These are phyloP conservation scores for Fusarium ambrosium DNA, from an alignment of 2,329 filamentous ascomycete genomes.

Conservation along the genomic window DNA sequence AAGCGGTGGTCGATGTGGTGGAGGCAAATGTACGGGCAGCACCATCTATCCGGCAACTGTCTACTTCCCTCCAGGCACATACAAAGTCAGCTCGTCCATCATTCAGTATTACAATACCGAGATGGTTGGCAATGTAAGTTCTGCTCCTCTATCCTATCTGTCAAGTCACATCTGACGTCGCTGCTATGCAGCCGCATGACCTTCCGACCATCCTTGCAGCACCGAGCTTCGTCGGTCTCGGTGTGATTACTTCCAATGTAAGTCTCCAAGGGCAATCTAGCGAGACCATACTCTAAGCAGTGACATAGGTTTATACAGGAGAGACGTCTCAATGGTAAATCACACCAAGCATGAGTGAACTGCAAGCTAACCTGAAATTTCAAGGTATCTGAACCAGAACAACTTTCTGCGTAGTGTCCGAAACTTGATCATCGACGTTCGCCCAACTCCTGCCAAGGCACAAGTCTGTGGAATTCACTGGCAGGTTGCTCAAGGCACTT, in stretches of 20 bases:
- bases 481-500: conserved; percentile 72
- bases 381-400: conserved; percentile 57
- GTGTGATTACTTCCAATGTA: conserved; percentile 59
- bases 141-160: not conserved
- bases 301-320: not conserved
- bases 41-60: conserved; percentile 43
- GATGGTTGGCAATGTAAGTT: conserved; percentile 57
- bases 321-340: not conserved
- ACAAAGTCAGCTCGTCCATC: conserved; percentile 68
- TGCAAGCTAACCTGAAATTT: not conserved
- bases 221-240: conserved; percentile 66
- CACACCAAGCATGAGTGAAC: not conserved
- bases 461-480: conserved; percentile 67
- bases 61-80: conserved; percentile 62
- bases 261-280: not conserved
- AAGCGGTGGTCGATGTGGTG: conserved; percentile 52
- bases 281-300: not conserved
- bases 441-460: conserved; percentile 46
- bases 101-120: conserved; percentile 75
- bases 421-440: conserved; percentile 73
- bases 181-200: conserved; percentile 9
- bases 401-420: conserved; percentile 76
- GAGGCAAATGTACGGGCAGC: conserved; percentile 48
- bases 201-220: conserved; percentile 67
- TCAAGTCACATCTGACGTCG: not conserved